Base-by-base conservation (phyloP, 2,329 filamentous ascomycete genomes). In the Helotiales sp. region DNA sequence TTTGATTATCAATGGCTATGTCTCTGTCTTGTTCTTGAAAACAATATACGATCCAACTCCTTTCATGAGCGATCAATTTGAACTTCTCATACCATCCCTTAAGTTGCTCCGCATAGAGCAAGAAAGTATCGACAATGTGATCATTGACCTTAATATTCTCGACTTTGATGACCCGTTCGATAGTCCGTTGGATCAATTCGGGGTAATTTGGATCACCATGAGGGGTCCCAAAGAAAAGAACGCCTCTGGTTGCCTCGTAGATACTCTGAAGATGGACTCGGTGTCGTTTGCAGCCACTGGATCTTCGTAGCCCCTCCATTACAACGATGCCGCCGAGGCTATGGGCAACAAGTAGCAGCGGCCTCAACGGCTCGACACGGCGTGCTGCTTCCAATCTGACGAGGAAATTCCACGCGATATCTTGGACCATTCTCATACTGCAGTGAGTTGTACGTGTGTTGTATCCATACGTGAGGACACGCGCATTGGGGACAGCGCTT, bases 171-270 rank as follows among this genome's bases (percentile, higher is more conserved):
- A 47, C 36, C 5, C 22, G 47, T 36, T 59, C 53, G 3, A 44
- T 54, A 60, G 58, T 38, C 2, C 54, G 54, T 22, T 54, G 54
- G 24, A 60, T 46, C 4, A 55, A 30, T 13, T 49, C 51, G 48
- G 42, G 48, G 17, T 86, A 73, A 61, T 85, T 84, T 1, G 87
- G 84, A 10, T 88, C 88, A 15, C 80, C 81, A 70, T 91, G 89
- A 5, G 89, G 89, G 6, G 88, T 91, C 8, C 88, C 88, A 40
- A 92, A 78, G 69, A 91, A 92, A 29, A 91, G 77, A 56, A 91
- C 82, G 25, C 84, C 88, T 67, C 85, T 91, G 0, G 88, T 91
- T 0, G 86, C 89, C 5, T 90, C 79, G 65, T 81, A 90, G 54
- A 90, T 81, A 12, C 13, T 47, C 17, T 36, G 46, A 30, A 57